A percentile compares a stretch with the other conserved stretches of the same genome.
phyloP scores from a whole-genome alignment of 169 alveolate genomes.

The Besnoitia besnoiti region DNA sequence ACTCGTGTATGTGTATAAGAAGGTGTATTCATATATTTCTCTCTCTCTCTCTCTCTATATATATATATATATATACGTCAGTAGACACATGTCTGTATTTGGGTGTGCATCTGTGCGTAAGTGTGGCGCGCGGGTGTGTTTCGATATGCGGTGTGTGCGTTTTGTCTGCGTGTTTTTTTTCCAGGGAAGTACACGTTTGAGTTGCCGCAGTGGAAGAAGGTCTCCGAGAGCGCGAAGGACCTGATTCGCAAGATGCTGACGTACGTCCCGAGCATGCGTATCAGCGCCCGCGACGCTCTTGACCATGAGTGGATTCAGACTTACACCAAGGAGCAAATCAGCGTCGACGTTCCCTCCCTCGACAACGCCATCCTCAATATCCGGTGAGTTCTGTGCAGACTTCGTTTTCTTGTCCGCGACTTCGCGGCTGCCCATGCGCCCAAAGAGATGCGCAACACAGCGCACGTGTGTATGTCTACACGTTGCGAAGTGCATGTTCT shows the following conservation, averaged over 20 bases:
- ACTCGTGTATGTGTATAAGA: too few relatives aligned
- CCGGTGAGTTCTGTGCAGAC: constrained; percentile 27
- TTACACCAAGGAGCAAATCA: constrained; percentile 76
- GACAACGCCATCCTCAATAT: constrained; percentile 74
- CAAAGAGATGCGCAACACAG: too few relatives aligned
- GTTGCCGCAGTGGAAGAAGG: constrained; percentile 81
- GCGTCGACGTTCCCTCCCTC: constrained; percentile 79
- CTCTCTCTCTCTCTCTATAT: too few relatives aligned
- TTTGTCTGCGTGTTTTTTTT: not conserved
- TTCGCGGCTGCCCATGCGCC: too few relatives aligned
- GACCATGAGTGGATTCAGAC: constrained; percentile 90
- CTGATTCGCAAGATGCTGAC: constrained; percentile 85
- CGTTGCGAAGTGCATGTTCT: too few relatives aligned
- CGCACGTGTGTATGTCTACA: too few relatives aligned
- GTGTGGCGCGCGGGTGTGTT: constrained; percentile 81
- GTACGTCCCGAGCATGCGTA: constrained; percentile 85
- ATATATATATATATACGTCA: too few relatives aligned
- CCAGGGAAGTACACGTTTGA: constrained; percentile 55
- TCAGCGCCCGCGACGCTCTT: constrained; percentile 86
- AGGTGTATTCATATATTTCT: too few relatives aligned
- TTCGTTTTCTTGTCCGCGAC: too few relatives aligned
- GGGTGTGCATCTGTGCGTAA: constrained; percentile 69
- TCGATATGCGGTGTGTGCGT: too few relatives aligned
- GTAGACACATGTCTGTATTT: constrained; percentile 27
- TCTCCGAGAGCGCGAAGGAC: constrained; percentile 89